phyloP scores from a whole-genome alignment of 257 asterid genomes.

The Anisodus tanguticus region DNA sequence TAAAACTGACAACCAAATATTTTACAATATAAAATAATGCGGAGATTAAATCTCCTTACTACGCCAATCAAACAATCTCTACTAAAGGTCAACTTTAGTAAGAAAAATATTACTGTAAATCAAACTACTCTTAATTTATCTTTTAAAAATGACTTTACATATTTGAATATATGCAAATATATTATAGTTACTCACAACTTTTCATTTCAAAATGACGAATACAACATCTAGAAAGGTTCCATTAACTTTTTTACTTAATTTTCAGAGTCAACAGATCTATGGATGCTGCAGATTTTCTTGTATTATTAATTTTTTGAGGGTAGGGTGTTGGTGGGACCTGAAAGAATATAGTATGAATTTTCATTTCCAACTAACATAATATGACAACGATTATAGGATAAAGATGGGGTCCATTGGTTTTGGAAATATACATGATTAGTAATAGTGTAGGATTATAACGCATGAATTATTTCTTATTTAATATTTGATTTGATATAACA shows the following conservation, averaged over 20 bases:
- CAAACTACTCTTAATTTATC: too few species aligned
- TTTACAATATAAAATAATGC: too few species aligned
- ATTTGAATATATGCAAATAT: not conserved
- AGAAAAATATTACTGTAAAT: too few species aligned
- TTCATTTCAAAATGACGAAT: not conserved
- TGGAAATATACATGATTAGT: not conserved
- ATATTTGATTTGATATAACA: not conserved
- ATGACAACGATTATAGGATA: not conserved
- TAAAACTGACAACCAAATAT: not conserved
- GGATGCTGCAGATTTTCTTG: not conserved
- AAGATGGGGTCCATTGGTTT: not conserved
- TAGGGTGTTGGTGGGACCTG: not conserved
- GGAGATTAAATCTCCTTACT: not conserved
- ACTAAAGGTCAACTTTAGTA: not conserved
- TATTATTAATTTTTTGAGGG: not conserved
- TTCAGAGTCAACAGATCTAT: not conserved
- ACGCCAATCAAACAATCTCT: not conserved
- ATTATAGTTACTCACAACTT: not conserved
- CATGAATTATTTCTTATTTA: not conserved
- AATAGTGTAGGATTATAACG: not conserved
- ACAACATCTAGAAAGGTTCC: not conserved
- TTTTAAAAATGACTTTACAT: too few species aligned
- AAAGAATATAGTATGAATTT: not conserved
- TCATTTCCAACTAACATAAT: not conserved
- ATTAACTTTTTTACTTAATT: too few species aligned